Conservation (phyloP, 106 monocot species). For the Xerophyta viscosa region DNA sequence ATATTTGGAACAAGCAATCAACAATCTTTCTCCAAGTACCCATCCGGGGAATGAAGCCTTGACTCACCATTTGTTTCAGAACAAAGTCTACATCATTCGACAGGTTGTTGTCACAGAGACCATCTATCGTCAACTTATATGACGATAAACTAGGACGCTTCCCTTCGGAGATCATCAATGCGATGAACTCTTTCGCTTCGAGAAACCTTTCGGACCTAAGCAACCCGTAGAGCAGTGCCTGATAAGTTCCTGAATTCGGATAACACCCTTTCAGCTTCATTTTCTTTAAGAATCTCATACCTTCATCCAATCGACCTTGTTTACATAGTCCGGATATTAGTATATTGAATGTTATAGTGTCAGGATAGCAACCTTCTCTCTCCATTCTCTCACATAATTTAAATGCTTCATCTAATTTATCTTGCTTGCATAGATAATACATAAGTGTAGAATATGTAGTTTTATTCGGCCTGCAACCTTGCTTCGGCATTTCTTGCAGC, state of each 20-base stretch:
- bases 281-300: slow-evolving; percentile 49
- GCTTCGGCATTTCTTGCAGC: slow-evolving; percentile 82
- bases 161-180: slow-evolving; percentile 38
- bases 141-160: slow-evolving; percentile 58
- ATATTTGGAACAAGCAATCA: slow-evolving; percentile 22
- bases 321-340: slow-evolving; percentile 70
- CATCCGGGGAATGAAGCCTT: slow-evolving; percentile 70
- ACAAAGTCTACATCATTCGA: slow-evolving; percentile 40
- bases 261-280: slow-evolving; percentile 64
- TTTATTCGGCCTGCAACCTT: slow-evolving; percentile 54
- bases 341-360: slow-evolving; percentile 67
- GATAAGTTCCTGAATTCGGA: slow-evolving; percentile 81
- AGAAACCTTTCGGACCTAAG: slow-evolving; percentile 29
- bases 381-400: slow-evolving; percentile 61
- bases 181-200: slow-evolving; percentile 61
- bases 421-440: slow-evolving; percentile 51
- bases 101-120: slow-evolving; percentile 47
- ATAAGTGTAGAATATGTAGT: slow-evolving; percentile 74
- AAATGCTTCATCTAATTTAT: slow-evolving; percentile 58
- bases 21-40: slow-evolving; percentile 73
- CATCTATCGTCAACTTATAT: slow-evolving; percentile 58
- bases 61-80: slow-evolving; percentile 64
- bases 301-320: slow-evolving; percentile 45
- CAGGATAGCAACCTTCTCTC: slow-evolving; percentile 38
- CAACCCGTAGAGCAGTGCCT: slow-evolving; percentile 65